Evolutionary conservation across 805 yeast species (phyloP).

Genomic region (Pichia membranifaciens): DNA sequence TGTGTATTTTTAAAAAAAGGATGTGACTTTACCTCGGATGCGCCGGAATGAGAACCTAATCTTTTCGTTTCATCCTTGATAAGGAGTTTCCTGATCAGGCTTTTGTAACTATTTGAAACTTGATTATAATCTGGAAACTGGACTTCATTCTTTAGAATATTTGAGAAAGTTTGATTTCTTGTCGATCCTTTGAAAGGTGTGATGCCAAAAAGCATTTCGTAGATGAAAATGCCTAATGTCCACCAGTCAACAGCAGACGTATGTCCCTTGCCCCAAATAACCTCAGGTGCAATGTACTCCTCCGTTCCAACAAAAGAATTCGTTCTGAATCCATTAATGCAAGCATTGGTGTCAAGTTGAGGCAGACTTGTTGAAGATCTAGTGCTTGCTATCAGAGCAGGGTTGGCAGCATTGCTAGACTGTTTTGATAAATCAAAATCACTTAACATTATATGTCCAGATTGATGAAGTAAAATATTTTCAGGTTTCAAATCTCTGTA

Average conservation of each 20-base stretch:
- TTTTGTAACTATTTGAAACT: conserved; percentile 71
- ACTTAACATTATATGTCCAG: conserved; percentile 96
- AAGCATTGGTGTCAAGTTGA: conserved; percentile 85
- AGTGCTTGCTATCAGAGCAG: conserved; percentile 48
- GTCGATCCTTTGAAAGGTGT: conserved; percentile 95
- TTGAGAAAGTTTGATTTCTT: conserved; percentile 84
- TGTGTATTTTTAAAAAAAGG: conserved; percentile 85
- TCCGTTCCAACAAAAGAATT: conserved; percentile 99
- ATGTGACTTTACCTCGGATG: conserved; percentile 88
- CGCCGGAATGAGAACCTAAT: conserved; percentile 89
- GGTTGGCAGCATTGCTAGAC: conserved; percentile 68
- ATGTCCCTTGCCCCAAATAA: conserved; percentile 93
- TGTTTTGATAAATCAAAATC: conserved; percentile 96
- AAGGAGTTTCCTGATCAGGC: conserved; percentile 70
- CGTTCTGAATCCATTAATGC: conserved; percentile 93
- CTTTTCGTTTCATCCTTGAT: conserved; percentile 87
- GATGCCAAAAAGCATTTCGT: conserved; percentile 92
- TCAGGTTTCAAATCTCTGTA: conserved; percentile 97
- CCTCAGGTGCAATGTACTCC: conserved; percentile 98
- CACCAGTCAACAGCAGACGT: conserved; percentile 99
- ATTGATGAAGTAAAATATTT: conserved; percentile 86
- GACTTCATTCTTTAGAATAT: conserved; percentile 79
- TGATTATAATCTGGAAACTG: conserved; percentile 57
- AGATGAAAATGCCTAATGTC: conserved; percentile 91
- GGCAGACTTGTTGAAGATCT: conserved; percentile 39